Evolutionary conservation across 306 rosid genomes (phyloP), one percentile per base, ranked within the genome.

Genomic region (Vachellia pachyceras): DNA sequence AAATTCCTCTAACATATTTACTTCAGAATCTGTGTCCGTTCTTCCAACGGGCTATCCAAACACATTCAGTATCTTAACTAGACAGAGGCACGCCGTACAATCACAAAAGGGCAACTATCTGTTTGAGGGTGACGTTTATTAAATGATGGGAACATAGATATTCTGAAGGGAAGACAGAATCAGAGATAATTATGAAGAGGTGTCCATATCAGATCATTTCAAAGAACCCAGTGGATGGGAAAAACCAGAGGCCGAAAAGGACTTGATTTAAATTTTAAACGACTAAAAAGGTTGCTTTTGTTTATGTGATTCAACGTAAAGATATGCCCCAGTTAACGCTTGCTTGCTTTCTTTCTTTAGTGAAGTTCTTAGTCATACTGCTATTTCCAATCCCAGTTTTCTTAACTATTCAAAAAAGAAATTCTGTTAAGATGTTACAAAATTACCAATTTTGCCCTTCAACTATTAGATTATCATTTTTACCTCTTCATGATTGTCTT

Each of bases 151-250:
- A 54, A 29, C 40, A 35, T 42, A 69, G 54, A 77, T 77, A 73
- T 83, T 67, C 68, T 61, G 15, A 54, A 57, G 68, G 75, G 67
- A 66, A 66, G 15, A n/a, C 69, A 75, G n/a, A 45, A 73, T 77
- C 69, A 42, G 57, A 52, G 44, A 15, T 12, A 80, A 68, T 76
- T 71, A n/a, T n/a, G n/a, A 61, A 44, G 52, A 61, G 52, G 54
- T 82, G 86, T 86, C 86, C 57, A 29, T 55, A 47, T 82, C 89
- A 82, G 72, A 66, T 79, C 89, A 82, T 60, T 60, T 72, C 10
- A 25, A 25, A 23, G 22, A 71, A 66, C 12, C 29, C 47, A 79
- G 55, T 75, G 75, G 79, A 82, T n/a, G 52, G 46, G 79, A 78
- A 5, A 57, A 50, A 50, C 54, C 15, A 29, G 81, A 70, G 52